A percentile compares a stretch with the other conserved stretches of the same genome.
Conservation (phyloP, 1,139 yeast species). For the Hansenula sp. region DNA sequence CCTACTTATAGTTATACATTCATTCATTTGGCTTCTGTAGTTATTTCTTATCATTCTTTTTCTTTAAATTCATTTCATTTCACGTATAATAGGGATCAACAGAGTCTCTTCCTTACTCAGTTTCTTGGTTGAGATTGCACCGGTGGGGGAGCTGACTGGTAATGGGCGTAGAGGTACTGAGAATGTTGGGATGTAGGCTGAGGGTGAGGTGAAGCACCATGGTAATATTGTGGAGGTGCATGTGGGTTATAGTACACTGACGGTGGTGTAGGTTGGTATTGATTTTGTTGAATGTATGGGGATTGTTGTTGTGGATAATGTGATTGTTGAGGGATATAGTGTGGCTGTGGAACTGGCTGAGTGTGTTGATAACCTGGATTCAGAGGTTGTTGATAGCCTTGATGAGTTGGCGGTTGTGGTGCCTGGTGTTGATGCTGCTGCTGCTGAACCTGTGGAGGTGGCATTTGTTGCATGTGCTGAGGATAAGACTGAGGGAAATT, state of each 20-base stretch:
- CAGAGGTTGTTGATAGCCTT: conserved; percentile 1
- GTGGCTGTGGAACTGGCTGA: not conserved
- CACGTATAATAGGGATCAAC: no score
- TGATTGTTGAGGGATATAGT: not conserved
- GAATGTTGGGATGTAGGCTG: no score
- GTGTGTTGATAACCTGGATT: not conserved
- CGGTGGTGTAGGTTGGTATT: not conserved
- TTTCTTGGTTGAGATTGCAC: no score
- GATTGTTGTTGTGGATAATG: not conserved
- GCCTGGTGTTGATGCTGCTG: conserved; percentile 3
- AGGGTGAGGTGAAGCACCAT: not conserved
- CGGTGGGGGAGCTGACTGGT: not conserved
- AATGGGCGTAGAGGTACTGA: not conserved
- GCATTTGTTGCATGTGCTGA: conserved; percentile 2
- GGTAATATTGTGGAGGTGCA: not conserved
- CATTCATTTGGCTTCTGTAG: no score
- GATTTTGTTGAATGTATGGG: not conserved
- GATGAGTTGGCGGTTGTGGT: not conserved
- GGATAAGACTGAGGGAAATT: not conserved
- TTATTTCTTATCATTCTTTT: no score
- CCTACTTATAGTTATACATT: no score
- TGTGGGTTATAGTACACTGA: not conserved
- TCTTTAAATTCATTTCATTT: no score
- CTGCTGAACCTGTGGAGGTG: not conserved
- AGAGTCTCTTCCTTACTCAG: no score